Conservation (phyloP, 805 yeast species). For the Kazachstania martiniae region DNA sequence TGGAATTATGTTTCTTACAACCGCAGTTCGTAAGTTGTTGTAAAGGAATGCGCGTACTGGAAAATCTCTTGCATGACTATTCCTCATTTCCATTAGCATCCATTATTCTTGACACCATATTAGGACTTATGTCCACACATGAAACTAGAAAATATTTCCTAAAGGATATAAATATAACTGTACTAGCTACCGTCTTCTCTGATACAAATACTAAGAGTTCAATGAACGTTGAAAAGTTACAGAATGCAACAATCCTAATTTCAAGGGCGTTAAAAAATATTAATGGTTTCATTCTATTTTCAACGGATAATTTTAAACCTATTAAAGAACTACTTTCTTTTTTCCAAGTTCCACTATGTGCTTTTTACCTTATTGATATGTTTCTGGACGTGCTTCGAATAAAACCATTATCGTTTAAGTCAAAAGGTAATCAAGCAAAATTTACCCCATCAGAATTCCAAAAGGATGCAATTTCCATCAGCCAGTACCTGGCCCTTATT, state of each 20-base stretch:
- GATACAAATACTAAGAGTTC: constrained; percentile 43
- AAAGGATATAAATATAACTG: constrained; percentile 51
- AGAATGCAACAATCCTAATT: constrained; percentile 48
- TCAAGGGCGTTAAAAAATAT: constrained; percentile 55
- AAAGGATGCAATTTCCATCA: constrained; percentile 35
- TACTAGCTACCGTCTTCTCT: constrained; percentile 60
- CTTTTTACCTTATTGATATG: constrained; percentile 59
- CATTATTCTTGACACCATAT: constrained; percentile 19
- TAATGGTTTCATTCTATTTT: constrained; percentile 63
- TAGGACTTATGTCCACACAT: constrained; percentile 21
- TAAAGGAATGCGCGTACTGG: constrained; percentile 36
- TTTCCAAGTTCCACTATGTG: constrained; percentile 46
- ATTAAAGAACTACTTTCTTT: constrained; percentile 50
- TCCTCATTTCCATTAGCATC: constrained; percentile 18
- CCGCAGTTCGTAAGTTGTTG: constrained; percentile 37
- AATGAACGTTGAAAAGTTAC: constrained; percentile 43
- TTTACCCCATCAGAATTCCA: constrained; percentile 27
- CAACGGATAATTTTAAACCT: constrained; percentile 44
- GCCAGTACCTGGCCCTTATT: constrained; percentile 59
- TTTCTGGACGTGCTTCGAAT: constrained; percentile 58
- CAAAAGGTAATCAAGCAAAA: constrained; percentile 5
- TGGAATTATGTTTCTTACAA: constrained; percentile 40
- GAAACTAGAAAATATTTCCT: constrained; percentile 28
- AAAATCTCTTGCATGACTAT: constrained; percentile 18
- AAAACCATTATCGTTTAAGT: constrained; percentile 40